Conservation (phyloP, 352 stramenopile species). For the Chrysophaeum taylorii region DNA sequence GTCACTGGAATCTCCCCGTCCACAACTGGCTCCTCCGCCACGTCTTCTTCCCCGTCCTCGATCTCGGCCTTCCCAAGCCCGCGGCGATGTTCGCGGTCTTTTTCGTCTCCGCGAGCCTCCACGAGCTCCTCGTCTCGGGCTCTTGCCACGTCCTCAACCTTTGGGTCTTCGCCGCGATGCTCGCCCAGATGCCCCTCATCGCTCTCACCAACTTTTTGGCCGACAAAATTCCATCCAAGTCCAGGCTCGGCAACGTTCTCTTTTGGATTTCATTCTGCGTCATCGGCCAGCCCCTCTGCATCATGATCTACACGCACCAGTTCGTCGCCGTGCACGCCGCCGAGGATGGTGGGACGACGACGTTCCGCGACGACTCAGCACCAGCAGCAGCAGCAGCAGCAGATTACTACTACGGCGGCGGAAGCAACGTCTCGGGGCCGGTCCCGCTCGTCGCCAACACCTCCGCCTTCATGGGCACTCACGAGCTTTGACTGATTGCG, state of each 20-base stretch:
- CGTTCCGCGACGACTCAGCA: too few relatives aligned
- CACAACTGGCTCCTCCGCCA: constrained; percentile 83
- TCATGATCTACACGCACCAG: constrained; percentile 49
- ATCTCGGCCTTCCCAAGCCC: constrained; percentile 44
- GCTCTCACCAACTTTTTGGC: constrained; percentile 52
- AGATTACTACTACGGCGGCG: too few relatives aligned
- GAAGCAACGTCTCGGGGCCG: too few relatives aligned
- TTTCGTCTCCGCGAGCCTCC: constrained; percentile 80
- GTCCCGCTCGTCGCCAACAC: too few relatives aligned
- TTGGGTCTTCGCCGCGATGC: constrained; percentile 85
- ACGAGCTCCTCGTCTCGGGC: constrained; percentile 87
- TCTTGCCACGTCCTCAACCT: constrained; percentile 80
- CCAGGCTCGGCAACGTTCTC: constrained; percentile 49
- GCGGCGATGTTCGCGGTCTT: constrained; percentile 62
- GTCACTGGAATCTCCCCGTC: constrained; percentile 93
- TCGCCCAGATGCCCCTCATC: constrained; percentile 83
- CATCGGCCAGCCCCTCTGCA: constrained; percentile 55
- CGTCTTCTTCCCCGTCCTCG: constrained; percentile 59
- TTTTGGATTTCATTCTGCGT: constrained; percentile 61
- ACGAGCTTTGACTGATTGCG: too few relatives aligned
- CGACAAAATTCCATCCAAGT: constrained; percentile 37
- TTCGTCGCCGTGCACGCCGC: too few relatives aligned
- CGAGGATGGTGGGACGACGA: too few relatives aligned
- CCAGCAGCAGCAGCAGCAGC: too few relatives aligned
- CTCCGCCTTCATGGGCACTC: too few relatives aligned